Conservation (phyloP, 2,329 filamentous ascomycete genomes). For the Purpureocillium takamizusanense region DNA sequence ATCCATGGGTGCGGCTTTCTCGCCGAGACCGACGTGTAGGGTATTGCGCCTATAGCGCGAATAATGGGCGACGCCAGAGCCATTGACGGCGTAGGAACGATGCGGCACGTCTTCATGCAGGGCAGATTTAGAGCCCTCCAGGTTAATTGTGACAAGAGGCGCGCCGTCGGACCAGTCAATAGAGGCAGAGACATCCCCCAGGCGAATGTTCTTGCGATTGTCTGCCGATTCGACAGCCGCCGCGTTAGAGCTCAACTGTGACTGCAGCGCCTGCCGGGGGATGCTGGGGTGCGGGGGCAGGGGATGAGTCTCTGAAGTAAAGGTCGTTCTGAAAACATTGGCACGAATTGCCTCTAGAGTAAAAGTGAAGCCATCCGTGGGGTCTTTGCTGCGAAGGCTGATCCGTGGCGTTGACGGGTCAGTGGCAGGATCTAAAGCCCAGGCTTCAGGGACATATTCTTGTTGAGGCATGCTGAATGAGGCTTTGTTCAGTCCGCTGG, state of each 20-base stretch:
- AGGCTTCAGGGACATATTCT: conserved; percentile 17
- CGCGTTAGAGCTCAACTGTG: conserved; percentile 14
- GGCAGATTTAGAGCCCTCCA: conserved; percentile 34
- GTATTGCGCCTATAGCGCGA: conserved; percentile 51
- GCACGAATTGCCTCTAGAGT: conserved; percentile 52
- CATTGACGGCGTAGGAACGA: conserved; percentile 57
- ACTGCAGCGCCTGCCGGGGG: conserved; percentile 13
- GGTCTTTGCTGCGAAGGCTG: conserved; percentile 12
- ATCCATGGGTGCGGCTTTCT: conserved; percentile 67
- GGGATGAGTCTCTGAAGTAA: conserved; percentile 51
- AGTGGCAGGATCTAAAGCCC: conserved; percentile 20
- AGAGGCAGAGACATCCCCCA: conserved; percentile 40
- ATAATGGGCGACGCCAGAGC: conserved; percentile 55
- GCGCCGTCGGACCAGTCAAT: conserved; percentile 47
- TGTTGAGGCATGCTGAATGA: conserved; percentile 15
- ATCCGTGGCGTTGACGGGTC: conserved; percentile 11
- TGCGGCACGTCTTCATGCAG: conserved; percentile 54
- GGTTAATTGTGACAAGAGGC: conserved; percentile 47
- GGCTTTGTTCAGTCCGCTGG: too few relatives aligned
- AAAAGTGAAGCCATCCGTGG: conserved; percentile 40
- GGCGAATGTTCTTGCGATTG: conserved; percentile 32
- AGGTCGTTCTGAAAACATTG: conserved; percentile 60
- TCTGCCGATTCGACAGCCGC: neutral
- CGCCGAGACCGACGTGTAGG: conserved; percentile 61
- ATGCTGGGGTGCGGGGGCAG: conserved; percentile 58